phyloP scores from a whole-genome alignment of 306 rosid genomes.

The Gynostemma pentaphyllum region DNA sequence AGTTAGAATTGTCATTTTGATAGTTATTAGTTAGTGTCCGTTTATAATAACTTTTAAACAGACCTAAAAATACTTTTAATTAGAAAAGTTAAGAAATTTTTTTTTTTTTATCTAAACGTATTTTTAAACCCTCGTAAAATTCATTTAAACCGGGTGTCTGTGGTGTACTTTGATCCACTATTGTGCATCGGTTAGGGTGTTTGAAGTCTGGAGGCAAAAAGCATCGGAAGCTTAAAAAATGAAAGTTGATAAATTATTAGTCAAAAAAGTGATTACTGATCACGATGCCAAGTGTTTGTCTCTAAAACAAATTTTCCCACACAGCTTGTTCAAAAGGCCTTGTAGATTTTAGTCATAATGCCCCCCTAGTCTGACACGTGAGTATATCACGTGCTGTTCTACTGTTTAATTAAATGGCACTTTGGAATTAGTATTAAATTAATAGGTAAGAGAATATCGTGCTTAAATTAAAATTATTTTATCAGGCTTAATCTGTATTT shows the following conservation, averaged over 20 bases:
- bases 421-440: not conserved
- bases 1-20: too few relatives aligned
- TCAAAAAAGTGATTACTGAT: slow-evolving; percentile 7
- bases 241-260: not conserved
- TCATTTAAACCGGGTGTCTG: too few relatives aligned
- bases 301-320: too few relatives aligned
- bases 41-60: too few relatives aligned
- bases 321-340: not conserved
- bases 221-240: not conserved
- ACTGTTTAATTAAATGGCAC: not conserved
- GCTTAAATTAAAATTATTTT: not conserved
- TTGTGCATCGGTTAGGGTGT: not conserved
- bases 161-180: not conserved
- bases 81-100: too few relatives aligned
- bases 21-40: too few relatives aligned
- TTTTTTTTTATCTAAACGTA: too few relatives aligned
- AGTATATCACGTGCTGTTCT: slow-evolving; percentile 5
- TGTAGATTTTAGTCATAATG: not conserved
- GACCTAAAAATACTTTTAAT: too few relatives aligned
- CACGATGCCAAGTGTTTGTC: slow-evolving; percentile 1
- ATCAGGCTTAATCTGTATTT: not conserved
- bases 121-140: too few relatives aligned
- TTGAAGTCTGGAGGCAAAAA: slow-evolving; percentile 6
- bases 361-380: not conserved
- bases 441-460: not conserved